Conservation (phyloP, 345 rosid species). For the Syzygium aqueum region DNA sequence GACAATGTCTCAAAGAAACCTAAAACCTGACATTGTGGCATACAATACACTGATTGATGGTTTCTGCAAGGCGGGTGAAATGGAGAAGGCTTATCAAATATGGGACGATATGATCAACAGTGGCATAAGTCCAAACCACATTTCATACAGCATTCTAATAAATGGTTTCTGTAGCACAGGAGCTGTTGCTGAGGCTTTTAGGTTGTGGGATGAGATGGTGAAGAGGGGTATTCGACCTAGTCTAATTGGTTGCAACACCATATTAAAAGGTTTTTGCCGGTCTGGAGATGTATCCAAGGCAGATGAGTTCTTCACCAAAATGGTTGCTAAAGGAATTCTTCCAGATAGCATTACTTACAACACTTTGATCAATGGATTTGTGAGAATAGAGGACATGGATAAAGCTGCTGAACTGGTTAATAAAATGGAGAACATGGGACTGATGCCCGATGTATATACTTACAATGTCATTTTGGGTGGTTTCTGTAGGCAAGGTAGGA, state of each 20-base stretch:
- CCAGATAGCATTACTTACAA: conserved; percentile 59
- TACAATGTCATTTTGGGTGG: conserved; percentile 58
- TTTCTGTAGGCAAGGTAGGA: conserved; percentile 63
- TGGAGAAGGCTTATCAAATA: conserved; percentile 46
- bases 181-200: conserved; percentile 38
- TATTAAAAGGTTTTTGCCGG: conserved; percentile 71
- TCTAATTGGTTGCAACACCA: conserved; percentile 50
- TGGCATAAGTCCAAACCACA: conserved; percentile 40
- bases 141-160: conserved; percentile 59
- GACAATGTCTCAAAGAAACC: conserved; percentile 47
- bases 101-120: conserved; percentile 53
- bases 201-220: conserved; percentile 78
- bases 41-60: conserved; percentile 76
- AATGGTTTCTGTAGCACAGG: conserved; percentile 62
- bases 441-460: conserved; percentile 48
- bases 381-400: conserved; percentile 59
- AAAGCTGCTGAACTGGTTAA: conserved; percentile 45
- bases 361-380: conserved; percentile 61
- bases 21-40: conserved; percentile 66
- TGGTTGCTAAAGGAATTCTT: conserved; percentile 44
- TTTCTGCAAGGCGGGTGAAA: conserved; percentile 61
- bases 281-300: conserved; percentile 55
- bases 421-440: conserved; percentile 56
- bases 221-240: conserved; percentile 45
- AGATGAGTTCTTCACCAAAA: conserved; percentile 48